phyloP scores from a whole-genome alignment of 1,284 basidiomycete species.

The Dichomitus squalens region DNA sequence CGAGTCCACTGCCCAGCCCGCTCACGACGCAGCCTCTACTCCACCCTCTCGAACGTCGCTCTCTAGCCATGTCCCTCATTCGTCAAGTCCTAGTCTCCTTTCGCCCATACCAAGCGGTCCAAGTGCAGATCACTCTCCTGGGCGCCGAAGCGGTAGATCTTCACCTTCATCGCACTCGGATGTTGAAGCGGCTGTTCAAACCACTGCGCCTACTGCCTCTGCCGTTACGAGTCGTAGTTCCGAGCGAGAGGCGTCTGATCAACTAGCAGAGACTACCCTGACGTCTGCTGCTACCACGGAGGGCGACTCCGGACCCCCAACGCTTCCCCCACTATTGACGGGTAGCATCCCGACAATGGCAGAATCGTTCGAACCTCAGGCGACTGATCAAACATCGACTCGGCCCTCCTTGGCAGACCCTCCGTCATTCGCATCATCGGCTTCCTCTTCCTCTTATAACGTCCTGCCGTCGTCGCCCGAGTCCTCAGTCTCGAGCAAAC shows the following conservation, averaged over 20 bases:
- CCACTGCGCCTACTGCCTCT: conserved; percentile 46
- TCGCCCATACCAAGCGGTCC: neutral
- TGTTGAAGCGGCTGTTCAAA: conserved; percentile 41
- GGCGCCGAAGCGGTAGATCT: conserved; percentile 25
- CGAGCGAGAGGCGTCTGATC: neutral
- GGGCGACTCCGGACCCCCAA: conserved; percentile 2
- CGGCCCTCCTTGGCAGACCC: conserved; percentile 12
- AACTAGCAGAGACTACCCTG: neutral
- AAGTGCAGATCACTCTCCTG: neutral
- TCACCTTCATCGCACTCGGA: conserved; percentile 41
- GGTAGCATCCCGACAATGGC: neutral
- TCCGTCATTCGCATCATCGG: conserved; percentile 33
- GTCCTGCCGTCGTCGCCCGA: conserved; percentile 40
- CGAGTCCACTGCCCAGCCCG: neutral
- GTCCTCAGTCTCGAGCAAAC: conserved; percentile 37
- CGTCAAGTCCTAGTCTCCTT: conserved; percentile 7
- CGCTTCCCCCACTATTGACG: neutral
- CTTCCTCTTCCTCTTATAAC: conserved; percentile 36
- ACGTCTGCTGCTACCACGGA: neutral
- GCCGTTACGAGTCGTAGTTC: conserved; percentile 31
- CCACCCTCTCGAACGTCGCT: conserved; percentile 7
- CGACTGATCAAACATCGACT: neutral
- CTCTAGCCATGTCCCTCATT: neutral
- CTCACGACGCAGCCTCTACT: neutral
- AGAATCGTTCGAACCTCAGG: neutral